Percentiles rank a stretch among this genome's conserved stretches.
phyloP scores from a whole-genome alignment of 2,329 filamentous ascomycete species.

The Endoconidiophora laricicola region DNA sequence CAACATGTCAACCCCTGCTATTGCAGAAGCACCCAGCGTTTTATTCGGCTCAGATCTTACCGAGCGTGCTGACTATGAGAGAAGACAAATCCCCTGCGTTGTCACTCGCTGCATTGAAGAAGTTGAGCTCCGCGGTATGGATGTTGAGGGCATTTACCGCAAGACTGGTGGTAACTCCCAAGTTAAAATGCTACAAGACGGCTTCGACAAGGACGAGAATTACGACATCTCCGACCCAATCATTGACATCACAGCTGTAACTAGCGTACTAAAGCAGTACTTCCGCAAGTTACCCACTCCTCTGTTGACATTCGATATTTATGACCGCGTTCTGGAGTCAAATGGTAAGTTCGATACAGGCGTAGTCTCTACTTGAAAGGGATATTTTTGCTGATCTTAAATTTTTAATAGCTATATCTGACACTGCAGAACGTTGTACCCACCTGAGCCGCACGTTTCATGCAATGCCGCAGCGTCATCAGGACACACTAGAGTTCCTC shows the following conservation, averaged over 20 bases:
- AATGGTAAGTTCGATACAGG: conserved; percentile 36
- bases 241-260: conserved; percentile 90
- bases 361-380: neutral
- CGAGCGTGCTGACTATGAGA: conserved; percentile 75
- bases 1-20: conserved; percentile 4
- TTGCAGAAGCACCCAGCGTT: conserved; percentile 29
- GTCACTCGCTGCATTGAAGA: conserved; percentile 92
- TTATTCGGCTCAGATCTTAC: conserved; percentile 84
- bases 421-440: conserved; percentile 49
- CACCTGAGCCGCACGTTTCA: conserved; percentile 60
- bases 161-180: conserved; percentile 90
- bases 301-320: conserved; percentile 80
- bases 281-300: conserved; percentile 85
- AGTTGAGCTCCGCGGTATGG: conserved; percentile 90
- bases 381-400: conserved; percentile 11
- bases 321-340: conserved; percentile 74
- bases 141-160: conserved; percentile 91
- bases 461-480: conserved; percentile 66
- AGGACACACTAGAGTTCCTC: conserved; percentile 80
- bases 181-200: conserved; percentile 76
- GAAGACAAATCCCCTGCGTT: conserved; percentile 73
- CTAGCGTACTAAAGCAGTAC: conserved; percentile 91
- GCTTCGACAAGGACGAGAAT: conserved; percentile 73
- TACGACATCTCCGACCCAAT: conserved; percentile 88
- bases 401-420: conserved; percentile 38